Evolutionary conservation across 202 grass and related monocot genomes (phyloP).

Genomic region (Musa balbisiana): DNA sequence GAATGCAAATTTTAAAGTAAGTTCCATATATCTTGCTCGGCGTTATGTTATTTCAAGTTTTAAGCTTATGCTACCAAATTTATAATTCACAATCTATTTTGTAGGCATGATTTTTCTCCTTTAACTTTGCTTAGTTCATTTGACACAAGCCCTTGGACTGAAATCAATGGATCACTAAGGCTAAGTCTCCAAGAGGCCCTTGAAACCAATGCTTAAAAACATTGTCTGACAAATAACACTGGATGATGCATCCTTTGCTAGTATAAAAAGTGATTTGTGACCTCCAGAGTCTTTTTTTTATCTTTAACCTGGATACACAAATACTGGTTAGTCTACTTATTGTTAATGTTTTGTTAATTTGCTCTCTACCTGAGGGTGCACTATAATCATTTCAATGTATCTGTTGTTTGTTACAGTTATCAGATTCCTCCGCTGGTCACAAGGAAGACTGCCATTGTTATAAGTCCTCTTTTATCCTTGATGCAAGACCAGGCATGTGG

Average conservation of each 20-base stretch:
- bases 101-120: neutral
- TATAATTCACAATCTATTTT: neutral
- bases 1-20: no score
- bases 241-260: neutral
- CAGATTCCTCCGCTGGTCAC: constrained; percentile 77
- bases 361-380: neutral
- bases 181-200: neutral
- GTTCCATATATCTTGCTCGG: neutral
- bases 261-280: neutral
- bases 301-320: no score
- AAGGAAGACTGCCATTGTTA: constrained; percentile 65
- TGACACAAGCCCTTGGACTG: neutral
- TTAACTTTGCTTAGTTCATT: neutral
- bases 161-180: neutral
- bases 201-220: neutral
- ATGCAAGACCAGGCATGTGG: constrained; percentile 78
- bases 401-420: constrained; percentile 38
- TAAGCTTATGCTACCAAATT: neutral
- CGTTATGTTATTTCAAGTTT: neutral
- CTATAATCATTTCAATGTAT: neutral
- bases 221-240: neutral
- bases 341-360: no score
- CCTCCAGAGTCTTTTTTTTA: neutral
- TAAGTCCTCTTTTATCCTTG: constrained; percentile 85
- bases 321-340: no score